Evolutionary conservation across 306 rosid genomes (phyloP).

Genomic region (Amphicarpaea edgeworthii): DNA sequence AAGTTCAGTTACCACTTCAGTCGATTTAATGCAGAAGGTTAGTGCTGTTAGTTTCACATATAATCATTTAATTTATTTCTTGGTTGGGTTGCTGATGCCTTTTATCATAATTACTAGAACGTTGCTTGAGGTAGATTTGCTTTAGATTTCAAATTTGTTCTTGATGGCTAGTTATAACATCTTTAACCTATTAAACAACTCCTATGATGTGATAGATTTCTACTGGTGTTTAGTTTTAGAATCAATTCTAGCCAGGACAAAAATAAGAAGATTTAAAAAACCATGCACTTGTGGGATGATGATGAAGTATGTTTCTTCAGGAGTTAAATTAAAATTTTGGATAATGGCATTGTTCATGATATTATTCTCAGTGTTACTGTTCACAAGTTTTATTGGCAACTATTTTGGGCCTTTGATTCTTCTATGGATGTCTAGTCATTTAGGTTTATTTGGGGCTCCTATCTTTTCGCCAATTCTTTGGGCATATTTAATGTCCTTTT

Average conservation of each 20-base stretch:
- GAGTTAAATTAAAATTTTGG: neutral
- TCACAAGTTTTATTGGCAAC: neutral
- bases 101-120: slow-evolving; percentile 6
- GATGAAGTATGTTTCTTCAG: neutral
- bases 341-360: neutral
- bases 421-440: neutral
- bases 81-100: slow-evolving; percentile 32
- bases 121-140: slow-evolving; percentile 20
- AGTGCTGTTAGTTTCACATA: slow-evolving; percentile 45
- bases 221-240: slow-evolving; percentile 22
- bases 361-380: too few relatives aligned
- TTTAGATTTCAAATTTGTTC: slow-evolving; percentile 24
- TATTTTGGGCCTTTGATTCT: neutral
- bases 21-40: slow-evolving; percentile 78
- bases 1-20: slow-evolving; percentile 65
- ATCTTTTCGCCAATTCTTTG: neutral
- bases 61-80: slow-evolving; percentile 30
- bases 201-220: neutral
- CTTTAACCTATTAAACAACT: slow-evolving; percentile 4
- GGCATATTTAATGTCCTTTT: neutral
- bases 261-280: slow-evolving; percentile 7
- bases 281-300: neutral
- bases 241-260: slow-evolving; percentile 16
- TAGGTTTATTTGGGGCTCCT: neutral
- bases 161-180: slow-evolving; percentile 13